These are phyloP conservation scores for Strobilomyces confusus DNA, from an alignment of 768 basidiomycete species.

Conservation along the genomic window DNA sequence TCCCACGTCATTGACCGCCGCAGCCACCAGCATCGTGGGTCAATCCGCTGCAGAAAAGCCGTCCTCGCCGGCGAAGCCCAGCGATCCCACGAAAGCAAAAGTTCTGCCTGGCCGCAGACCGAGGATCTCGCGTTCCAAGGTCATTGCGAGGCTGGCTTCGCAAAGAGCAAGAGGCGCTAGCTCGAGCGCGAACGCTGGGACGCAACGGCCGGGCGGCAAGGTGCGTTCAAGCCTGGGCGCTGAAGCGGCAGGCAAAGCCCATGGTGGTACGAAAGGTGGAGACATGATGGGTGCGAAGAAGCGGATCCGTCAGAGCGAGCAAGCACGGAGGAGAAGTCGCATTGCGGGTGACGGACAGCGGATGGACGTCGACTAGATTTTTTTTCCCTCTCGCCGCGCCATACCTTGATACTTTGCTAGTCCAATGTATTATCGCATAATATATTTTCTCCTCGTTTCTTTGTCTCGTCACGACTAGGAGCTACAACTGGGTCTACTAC, in stretches of 20 bases:
- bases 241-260: conserved; percentile 21
- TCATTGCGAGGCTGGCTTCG: conserved; percentile 71
- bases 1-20: conserved; percentile 28
- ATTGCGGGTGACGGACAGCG: conserved; percentile 13
- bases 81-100: conserved; percentile 27
- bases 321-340: conserved; percentile 53
- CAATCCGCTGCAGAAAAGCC: conserved; percentile 1
- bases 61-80: conserved; percentile 6
- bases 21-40: conserved; percentile 26
- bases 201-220: conserved; percentile 28
- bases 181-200: conserved; percentile 9
- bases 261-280: conserved; percentile 29
- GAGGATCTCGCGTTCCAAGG: conserved; percentile 76
- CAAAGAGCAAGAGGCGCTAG: conserved; percentile 47
- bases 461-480: too few species aligned
- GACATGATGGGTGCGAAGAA: conserved; percentile 66
- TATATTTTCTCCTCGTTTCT: not conserved
- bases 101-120: conserved; percentile 53
- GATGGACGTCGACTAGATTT: conserved; percentile 13
- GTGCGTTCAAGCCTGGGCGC: conserved; percentile 53
- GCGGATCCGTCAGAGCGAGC: conserved; percentile 73
- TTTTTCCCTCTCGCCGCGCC: conserved; percentile 1
- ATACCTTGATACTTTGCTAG: conserved; percentile 7
- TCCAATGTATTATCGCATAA: conserved; percentile 13
- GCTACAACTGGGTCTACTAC: too few species aligned